Percentiles rank a stretch among this genome's conserved stretches.
These are phyloP conservation scores for Fusarium oxysporum DNA, from an alignment of 2,329 filamentous ascomycete species.

Conservation along the genomic window DNA sequence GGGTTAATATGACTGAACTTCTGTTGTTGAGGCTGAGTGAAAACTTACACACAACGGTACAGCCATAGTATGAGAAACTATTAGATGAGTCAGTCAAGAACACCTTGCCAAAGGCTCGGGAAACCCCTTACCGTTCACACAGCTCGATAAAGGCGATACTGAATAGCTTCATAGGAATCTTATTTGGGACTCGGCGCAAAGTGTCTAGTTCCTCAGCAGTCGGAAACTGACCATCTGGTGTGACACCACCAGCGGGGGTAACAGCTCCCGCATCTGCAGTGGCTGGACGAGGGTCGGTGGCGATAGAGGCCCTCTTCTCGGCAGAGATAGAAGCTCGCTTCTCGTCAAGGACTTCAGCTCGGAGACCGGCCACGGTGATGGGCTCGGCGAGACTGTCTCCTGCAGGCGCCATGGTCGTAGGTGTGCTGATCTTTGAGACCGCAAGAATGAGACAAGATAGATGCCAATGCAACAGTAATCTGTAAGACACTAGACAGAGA, in stretches of 20 bases:
- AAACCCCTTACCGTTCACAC: constrained; percentile 65
- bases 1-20: not conserved
- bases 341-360: constrained; percentile 47
- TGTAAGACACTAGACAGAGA: not conserved
- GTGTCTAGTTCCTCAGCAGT: constrained; percentile 58
- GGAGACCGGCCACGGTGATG: constrained; percentile 46
- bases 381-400: constrained; percentile 52
- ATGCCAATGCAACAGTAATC: not conserved
- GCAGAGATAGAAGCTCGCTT: constrained; percentile 46
- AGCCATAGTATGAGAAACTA: constrained; percentile 76
- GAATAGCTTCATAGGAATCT: constrained; percentile 69
- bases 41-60: constrained; percentile 70
- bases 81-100: no score
- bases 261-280: not conserved
- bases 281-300: constrained; percentile 17
- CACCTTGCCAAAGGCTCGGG: no score
- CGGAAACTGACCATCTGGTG: constrained; percentile 30
- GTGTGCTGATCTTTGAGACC: not conserved
- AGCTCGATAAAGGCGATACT: constrained; percentile 76
- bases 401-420: constrained; percentile 45
- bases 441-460: constrained; percentile 4
- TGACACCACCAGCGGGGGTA: not conserved
- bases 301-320: constrained; percentile 47
- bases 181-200: constrained; percentile 65
- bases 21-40: not conserved